Evolutionary conservation across 768 basidiomycete species (phyloP).

Genomic region (Boletus reticuloceps): DNA sequence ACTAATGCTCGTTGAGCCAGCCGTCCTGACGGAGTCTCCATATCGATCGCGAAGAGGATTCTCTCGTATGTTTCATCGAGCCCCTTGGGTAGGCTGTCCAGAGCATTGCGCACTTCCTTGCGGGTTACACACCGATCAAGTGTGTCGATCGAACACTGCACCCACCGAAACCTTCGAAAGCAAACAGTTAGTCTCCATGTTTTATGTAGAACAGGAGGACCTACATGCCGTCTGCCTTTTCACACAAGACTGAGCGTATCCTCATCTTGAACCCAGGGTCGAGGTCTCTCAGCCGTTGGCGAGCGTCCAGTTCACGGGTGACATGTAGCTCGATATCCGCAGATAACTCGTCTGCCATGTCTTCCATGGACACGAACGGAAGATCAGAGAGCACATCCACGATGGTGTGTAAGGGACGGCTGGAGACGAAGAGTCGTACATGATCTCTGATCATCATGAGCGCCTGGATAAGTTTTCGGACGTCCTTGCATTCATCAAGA

Average conservation of each 20-base stretch:
- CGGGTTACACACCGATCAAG: not conserved
- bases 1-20: not conserved
- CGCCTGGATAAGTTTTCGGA: not conserved
- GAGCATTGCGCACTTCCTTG: not conserved
- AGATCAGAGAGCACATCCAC: not conserved
- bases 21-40: not conserved
- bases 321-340: not conserved
- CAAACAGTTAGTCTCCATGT: not conserved
- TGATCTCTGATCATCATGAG: not conserved
- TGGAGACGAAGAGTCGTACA: conserved; percentile 1
- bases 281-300: not conserved
- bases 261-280: not conserved
- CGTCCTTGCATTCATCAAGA: conserved; percentile 3
- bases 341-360: not conserved
- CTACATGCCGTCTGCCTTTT: conserved; percentile 1
- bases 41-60: not conserved
- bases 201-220: too few species aligned
- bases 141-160: conserved; percentile 2
- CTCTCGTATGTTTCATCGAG: conserved; percentile 6
- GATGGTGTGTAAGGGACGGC: not conserved
- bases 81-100: not conserved
- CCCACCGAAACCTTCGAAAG: not conserved
- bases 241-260: not conserved
- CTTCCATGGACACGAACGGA: conserved; percentile 1
- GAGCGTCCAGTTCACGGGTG: not conserved